A percentile compares a stretch with the other conserved stretches of the same genome.
phyloP scores from a whole-genome alignment of 2,329 filamentous ascomycete genomes.

The Zymoseptoria passerinii region DNA sequence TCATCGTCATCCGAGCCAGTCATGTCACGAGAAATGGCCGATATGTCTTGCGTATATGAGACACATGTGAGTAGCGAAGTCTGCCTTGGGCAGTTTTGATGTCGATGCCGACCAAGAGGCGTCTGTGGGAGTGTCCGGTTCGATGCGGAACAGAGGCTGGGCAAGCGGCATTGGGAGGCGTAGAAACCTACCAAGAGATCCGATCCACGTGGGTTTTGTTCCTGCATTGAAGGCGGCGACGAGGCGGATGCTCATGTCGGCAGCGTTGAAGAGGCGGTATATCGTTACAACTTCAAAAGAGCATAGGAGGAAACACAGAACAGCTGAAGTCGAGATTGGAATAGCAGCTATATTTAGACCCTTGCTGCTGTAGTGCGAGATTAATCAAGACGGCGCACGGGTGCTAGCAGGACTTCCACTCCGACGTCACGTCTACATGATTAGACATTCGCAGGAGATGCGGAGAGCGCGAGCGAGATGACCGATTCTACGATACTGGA shows the following conservation, averaged over 20 bases:
- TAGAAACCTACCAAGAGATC: neutral
- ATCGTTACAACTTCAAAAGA: neutral
- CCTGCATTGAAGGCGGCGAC: neutral
- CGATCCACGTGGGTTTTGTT: neutral
- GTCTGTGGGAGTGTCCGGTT: neutral
- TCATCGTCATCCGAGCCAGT: neutral
- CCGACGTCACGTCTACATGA: neutral
- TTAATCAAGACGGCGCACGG: neutral
- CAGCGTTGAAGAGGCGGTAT: neutral
- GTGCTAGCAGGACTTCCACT: neutral
- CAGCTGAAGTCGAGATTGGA: neutral
- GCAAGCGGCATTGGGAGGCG: neutral
- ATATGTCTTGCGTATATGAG: neutral
- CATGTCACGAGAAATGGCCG: neutral
- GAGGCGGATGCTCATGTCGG: neutral
- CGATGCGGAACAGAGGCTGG: neutral
- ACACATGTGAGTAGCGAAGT: neutral
- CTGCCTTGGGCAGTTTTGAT: neutral
- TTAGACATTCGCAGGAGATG: neutral
- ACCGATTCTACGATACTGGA: neutral
- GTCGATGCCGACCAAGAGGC: neutral
- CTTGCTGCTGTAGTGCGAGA: neutral
- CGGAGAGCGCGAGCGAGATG: neutral
- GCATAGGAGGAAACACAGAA: neutral
- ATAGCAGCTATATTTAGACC: neutral